phyloP scores from a whole-genome alignment of 371 early-diverging fungal species.

The Actinomucor elegans region DNA sequence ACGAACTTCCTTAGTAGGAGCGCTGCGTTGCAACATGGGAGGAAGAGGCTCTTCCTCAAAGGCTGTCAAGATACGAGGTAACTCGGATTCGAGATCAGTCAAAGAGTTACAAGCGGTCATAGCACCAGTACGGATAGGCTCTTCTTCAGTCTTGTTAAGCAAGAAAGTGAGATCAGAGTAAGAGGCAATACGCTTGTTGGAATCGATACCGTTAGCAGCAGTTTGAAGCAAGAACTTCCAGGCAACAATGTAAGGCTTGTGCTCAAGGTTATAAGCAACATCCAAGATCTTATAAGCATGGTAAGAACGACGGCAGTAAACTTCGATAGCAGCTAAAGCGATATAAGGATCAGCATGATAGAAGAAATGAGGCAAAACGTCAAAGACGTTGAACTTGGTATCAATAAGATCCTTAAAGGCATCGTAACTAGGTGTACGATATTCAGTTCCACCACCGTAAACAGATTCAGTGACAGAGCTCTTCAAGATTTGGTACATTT shows the following conservation, averaged over 20 bases:
- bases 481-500: conserved; percentile 83
- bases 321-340: conserved; percentile 89
- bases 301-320: conserved; percentile 94
- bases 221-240: conserved; percentile 82
- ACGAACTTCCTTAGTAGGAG: conserved; percentile 25
- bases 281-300: conserved; percentile 92
- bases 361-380: conserved; percentile 94
- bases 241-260: conserved; percentile 69
- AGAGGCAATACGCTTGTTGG: conserved; percentile 73
- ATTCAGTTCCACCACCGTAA: conserved; percentile 72
- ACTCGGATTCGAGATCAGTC: conserved; percentile 49
- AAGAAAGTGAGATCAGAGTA: conserved; percentile 71
- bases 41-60: conserved; percentile 51
- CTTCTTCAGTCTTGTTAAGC: conserved; percentile 65
- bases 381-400: conserved; percentile 93
- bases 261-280: conserved; percentile 75
- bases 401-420: conserved; percentile 87
- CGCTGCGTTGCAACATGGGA: conserved; percentile 30
- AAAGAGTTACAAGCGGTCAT: conserved; percentile 63
- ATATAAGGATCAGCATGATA: conserved; percentile 80
- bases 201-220: conserved; percentile 40
- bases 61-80: conserved; percentile 56
- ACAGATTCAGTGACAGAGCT: conserved; percentile 79
- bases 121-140: conserved; percentile 69
- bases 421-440: conserved; percentile 77